Evolutionary conservation across 371 early-diverging fungal genomes (phyloP).

Genomic region (Dichotomocladium elegans): DNA sequence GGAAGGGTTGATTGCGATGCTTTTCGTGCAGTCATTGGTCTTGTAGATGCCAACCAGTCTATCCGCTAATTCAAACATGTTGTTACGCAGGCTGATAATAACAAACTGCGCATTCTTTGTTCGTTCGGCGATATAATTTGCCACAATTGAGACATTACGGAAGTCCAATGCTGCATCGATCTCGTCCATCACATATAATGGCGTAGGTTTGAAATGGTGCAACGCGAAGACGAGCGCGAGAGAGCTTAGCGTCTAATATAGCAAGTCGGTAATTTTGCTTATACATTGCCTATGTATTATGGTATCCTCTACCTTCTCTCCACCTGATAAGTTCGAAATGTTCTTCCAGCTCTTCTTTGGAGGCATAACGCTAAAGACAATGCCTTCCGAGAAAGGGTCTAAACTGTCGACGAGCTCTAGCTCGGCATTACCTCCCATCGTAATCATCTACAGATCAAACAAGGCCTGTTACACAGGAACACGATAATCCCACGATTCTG

Average conservation of each 20-base stretch:
- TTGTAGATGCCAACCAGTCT: constrained; percentile 99
- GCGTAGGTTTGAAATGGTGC: constrained; percentile 99
- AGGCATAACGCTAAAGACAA: constrained; percentile 99
- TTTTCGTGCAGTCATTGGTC: constrained; percentile 86
- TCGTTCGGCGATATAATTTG: constrained; percentile 98
- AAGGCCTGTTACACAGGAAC: background rate
- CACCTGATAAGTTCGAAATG: constrained; percentile 98
- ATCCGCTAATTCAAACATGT: constrained; percentile 99
- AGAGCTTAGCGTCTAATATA: constrained; percentile 88
- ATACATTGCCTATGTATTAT: background rate
- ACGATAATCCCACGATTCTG: background rate
- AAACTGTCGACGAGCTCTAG: constrained; percentile 98
- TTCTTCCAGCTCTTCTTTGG: constrained; percentile 99
- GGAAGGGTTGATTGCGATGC: constrained; percentile 75
- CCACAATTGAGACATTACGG: constrained; percentile 99
- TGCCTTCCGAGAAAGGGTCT: constrained; percentile 99
- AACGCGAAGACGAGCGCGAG: constrained; percentile 99
- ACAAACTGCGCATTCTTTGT: constrained; percentile 99
- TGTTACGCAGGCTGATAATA: constrained; percentile 98
- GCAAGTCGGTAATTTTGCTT: background rate
- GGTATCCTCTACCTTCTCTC: constrained; percentile 88
- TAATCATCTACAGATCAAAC: constrained; percentile 76
- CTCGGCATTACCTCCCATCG: constrained; percentile 99
- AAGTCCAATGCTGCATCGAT: constrained; percentile 99
- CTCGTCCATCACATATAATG: constrained; percentile 99